Evolutionary conservation across 148 eudicot genomes (phyloP), one percentile per base, ranked within the genome.

Genomic region (Bassia scoparia): DNA sequence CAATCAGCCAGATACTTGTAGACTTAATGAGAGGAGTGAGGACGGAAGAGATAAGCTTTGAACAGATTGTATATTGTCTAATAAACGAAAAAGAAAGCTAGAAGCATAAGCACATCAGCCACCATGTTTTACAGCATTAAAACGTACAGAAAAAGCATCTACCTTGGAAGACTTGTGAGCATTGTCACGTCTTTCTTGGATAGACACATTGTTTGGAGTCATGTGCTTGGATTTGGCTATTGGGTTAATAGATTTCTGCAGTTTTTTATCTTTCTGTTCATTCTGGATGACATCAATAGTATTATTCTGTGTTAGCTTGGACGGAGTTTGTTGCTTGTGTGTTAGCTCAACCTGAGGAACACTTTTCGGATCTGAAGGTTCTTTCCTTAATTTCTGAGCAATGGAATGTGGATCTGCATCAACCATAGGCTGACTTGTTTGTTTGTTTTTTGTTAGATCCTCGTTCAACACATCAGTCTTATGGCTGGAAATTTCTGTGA

Each of bases 151-250:
- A 21, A 33, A 49, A 44, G 64, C 37, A n/a, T 82, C 74, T 68
- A 90, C 93, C 69, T 88, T 84, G 21, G 71, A 58, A 66, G 81
- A 58, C 31, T 49, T 79, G 34, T 56, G 49, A 71, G 67, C 38
- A 53, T 70, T 82, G 52, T 72, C 84, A 77, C 69, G 67, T 56
- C 73, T 85, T 70, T 88, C 84, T 55, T 83, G 82, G 29, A 69
- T 74, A 14, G 61, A 65, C 49, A 65, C 78, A 26, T 54, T 73
- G 61, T 70, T 75, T 67, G 52, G 81, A 67, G 6, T 65, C 30
- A 61, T 76, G 24, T 54, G 76, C 69, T 83, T 86, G 61, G 65
- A 21, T 62, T 79, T 85, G 61, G 85, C 82, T 85, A 78, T 85
- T 64, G 65, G 44, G 20, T 56, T 68, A 53, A 54, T 65, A 27